Conservation (phyloP, 2,329 filamentous ascomycete genomes). For the Simplicillium aogashimaense region DNA sequence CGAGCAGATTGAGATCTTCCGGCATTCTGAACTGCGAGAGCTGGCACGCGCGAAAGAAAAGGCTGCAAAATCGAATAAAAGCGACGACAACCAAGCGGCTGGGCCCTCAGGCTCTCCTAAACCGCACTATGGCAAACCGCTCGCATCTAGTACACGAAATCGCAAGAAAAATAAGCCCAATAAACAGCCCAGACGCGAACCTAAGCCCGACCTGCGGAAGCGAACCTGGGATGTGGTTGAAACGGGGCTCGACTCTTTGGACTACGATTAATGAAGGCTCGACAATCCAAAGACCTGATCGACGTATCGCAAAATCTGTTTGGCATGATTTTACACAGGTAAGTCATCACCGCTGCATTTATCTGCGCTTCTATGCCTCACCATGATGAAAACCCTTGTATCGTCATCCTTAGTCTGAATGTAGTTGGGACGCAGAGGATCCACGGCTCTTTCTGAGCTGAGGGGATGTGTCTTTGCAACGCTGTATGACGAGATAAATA, state of each 20-base stretch:
- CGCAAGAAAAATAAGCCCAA: conserved; percentile 26
- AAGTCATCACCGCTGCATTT: conserved; percentile 1
- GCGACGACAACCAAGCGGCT: background rate
- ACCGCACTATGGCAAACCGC: no score
- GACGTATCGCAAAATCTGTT: no score
- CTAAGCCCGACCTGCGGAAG: conserved; percentile 54
- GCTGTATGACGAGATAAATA: conserved; percentile 36
- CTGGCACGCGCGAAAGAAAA: conserved; percentile 46
- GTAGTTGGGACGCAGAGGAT: conserved; percentile 19
- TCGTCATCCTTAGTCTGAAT: conserved; percentile 96
- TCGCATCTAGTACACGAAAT: conserved; percentile 11
- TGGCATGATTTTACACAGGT: background rate
- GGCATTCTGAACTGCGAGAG: conserved; percentile 75
- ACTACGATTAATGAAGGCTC: conserved; percentile 42
- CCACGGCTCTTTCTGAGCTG: conserved; percentile 13
- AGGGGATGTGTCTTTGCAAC: conserved; percentile 20
- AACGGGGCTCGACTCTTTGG: conserved; percentile 45
- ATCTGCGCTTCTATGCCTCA: conserved; percentile 7
- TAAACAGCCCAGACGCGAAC: conserved; percentile 28
- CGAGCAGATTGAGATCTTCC: conserved; percentile 81
- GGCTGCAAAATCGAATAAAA: conserved; percentile 13
- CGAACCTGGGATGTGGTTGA: conserved; percentile 60
- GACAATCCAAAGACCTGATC: no score
- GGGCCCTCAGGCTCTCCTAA: background rate
- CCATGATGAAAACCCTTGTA: conserved; percentile 78